Evolutionary conservation across 1,284 basidiomycete species (phyloP).

Genomic region (Trametes hirsuta): DNA sequence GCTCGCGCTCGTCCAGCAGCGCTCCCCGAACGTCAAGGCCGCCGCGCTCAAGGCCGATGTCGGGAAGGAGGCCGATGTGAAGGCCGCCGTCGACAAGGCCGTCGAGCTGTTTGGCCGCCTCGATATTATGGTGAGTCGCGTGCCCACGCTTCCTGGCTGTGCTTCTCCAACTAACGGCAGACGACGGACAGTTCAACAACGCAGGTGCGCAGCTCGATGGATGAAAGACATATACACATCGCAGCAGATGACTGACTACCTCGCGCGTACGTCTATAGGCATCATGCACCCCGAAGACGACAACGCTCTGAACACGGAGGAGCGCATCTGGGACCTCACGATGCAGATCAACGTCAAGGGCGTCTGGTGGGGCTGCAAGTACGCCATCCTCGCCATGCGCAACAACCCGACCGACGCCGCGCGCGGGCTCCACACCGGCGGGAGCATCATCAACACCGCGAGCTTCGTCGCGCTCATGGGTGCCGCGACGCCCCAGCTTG

Average conservation of each 20-base stretch:
- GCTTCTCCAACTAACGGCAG: not conserved
- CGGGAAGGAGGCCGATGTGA: constrained; percentile 84
- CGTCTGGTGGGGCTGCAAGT: constrained; percentile 98
- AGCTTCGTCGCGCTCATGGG: constrained; percentile 94
- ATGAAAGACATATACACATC: not conserved
- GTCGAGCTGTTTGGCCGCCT: constrained; percentile 87
- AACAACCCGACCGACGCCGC: constrained; percentile 82
- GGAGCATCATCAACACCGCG: constrained; percentile 97
- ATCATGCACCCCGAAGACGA: constrained; percentile 97
- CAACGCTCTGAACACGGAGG: constrained; percentile 93
- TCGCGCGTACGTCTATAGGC: constrained; percentile 42
- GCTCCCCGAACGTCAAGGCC: constrained; percentile 74
- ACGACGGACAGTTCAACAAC: constrained; percentile 76
- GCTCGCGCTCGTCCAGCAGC: constrained; percentile 64
- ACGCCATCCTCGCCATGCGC: constrained; percentile 95
- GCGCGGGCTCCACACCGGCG: constrained; percentile 82
- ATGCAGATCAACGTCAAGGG: constrained; percentile 97
- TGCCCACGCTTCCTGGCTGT: not conserved
- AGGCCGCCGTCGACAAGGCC: constrained; percentile 79
- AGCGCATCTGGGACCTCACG: constrained; percentile 93
- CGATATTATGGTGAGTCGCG: constrained; percentile 81
- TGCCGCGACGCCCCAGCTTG: constrained; percentile 94
- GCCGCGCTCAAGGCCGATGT: constrained; percentile 85
- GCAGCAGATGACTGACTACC: constrained; percentile 1
- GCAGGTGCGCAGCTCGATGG: constrained; percentile 54